Evolutionary conservation across 768 basidiomycete species (phyloP).

Genomic region (Galerina marginata): DNA sequence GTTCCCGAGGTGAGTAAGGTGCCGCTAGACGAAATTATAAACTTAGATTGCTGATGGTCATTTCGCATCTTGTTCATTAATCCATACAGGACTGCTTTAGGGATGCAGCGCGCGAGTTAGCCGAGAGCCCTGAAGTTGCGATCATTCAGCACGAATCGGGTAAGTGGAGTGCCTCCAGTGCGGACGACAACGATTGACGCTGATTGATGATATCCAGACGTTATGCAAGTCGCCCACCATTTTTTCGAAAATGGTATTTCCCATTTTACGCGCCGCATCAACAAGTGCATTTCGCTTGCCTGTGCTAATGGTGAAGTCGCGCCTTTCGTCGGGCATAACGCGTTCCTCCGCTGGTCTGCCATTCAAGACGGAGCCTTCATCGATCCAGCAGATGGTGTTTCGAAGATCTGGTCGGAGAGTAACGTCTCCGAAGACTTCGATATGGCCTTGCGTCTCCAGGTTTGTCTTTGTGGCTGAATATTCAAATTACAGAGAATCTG

Average conservation of each 20-base stretch:
- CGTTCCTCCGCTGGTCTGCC: slow-evolving; percentile 89
- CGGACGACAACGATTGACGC: background rate
- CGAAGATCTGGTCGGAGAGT: slow-evolving; percentile 82
- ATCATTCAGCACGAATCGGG: slow-evolving; percentile 93
- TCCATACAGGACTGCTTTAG: slow-evolving; percentile 77
- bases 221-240: slow-evolving; percentile 89
- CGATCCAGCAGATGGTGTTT: slow-evolving; percentile 65
- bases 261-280: slow-evolving; percentile 87
- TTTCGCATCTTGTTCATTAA: slow-evolving; percentile 1
- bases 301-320: slow-evolving; percentile 84
- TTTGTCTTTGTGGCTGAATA: slow-evolving; percentile 22
- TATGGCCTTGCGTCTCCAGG: slow-evolving; percentile 72
- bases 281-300: slow-evolving; percentile 80
- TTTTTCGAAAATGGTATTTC: slow-evolving; percentile 93
- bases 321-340: slow-evolving; percentile 88
- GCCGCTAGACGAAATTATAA: slow-evolving; percentile 5
- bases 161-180: slow-evolving; percentile 29
- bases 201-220: slow-evolving; percentile 50
- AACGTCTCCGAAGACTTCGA: slow-evolving; percentile 88
- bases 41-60: background rate
- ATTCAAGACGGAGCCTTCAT: slow-evolving; percentile 84
- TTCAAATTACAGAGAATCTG: background rate
- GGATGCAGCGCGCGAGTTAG: slow-evolving; percentile 86
- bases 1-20: slow-evolving; percentile 64
- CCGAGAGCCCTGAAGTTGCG: slow-evolving; percentile 80